Conservation (phyloP, 176 grass and related monocot genomes). For the Cenchrus purpureus region DNA sequence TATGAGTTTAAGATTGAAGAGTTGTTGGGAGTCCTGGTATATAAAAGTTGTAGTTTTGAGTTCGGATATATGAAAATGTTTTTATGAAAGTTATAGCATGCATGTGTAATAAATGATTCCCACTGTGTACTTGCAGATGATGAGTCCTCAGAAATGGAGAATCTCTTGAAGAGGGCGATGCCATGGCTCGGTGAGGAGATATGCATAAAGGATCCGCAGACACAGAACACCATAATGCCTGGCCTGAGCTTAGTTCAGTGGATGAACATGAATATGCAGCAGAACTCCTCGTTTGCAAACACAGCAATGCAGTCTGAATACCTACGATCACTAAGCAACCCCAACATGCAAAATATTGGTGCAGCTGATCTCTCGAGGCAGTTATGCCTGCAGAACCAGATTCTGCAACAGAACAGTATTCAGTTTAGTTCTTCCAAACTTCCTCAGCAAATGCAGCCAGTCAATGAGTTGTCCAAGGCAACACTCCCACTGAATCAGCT, state of each 20-base stretch:
- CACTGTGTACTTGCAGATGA: constrained; percentile 63
- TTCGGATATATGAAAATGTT: background rate
- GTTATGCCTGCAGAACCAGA: constrained; percentile 58
- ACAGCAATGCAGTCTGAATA: constrained; percentile 72
- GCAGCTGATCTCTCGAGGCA: constrained; percentile 63
- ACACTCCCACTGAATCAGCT: constrained; percentile 54
- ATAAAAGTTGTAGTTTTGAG: background rate
- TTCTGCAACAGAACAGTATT: constrained; percentile 69
- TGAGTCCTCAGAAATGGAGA: constrained; percentile 86
- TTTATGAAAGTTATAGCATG: background rate
- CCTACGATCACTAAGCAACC: constrained; percentile 56
- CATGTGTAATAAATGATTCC: constrained; percentile 5
- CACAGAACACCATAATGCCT: constrained; percentile 77
- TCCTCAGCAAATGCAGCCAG: constrained; percentile 58
- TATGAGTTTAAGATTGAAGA: background rate
- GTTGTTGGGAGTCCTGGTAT: background rate
- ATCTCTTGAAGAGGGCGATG: constrained; percentile 78
- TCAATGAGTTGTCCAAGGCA: constrained; percentile 54
- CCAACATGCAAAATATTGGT: constrained; percentile 62
- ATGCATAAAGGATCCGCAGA: constrained; percentile 89
- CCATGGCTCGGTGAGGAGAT: constrained; percentile 93
- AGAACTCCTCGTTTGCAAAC: constrained; percentile 66
- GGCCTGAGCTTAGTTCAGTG: constrained; percentile 88
- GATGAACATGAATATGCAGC: constrained; percentile 95
- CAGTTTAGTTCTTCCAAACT: constrained; percentile 59